Percentiles rank a stretch among this genome's conserved stretches.
These are phyloP conservation scores for Coemansia sp. DNA, from an alignment of 192 early-diverging fungal genomes.

Conservation along the genomic window DNA sequence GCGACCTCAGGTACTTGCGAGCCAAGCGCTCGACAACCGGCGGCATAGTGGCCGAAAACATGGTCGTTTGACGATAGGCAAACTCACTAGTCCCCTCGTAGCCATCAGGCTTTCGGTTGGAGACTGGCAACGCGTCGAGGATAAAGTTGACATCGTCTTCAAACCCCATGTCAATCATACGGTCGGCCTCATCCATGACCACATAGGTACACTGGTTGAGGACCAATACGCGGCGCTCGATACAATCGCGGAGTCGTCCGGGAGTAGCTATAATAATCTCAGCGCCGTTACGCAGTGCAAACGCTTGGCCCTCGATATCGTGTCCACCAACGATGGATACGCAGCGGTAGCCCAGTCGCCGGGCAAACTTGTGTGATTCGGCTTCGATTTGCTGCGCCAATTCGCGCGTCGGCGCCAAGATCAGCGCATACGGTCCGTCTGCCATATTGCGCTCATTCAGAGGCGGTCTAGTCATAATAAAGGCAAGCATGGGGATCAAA, in stretches of 20 bases:
- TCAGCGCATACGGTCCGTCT: slow-evolving; percentile 90
- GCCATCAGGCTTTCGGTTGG: slow-evolving; percentile 85
- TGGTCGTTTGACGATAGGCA: slow-evolving; percentile 91
- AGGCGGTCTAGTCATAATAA: slow-evolving; percentile 80
- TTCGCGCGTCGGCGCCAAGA: slow-evolving; percentile 97
- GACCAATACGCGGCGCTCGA: slow-evolving; percentile 88
- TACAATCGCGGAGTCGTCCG: slow-evolving; percentile 90
- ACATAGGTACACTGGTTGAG: slow-evolving; percentile 95
- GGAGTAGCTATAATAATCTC: slow-evolving; percentile 99
- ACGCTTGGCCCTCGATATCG: slow-evolving; percentile 85
- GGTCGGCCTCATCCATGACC: slow-evolving; percentile 99
- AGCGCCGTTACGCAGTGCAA: slow-evolving; percentile 87
- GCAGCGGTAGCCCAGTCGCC: slow-evolving; percentile 84
- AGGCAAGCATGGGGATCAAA: slow-evolving; percentile 93
- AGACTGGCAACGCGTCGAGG: slow-evolving; percentile 89
- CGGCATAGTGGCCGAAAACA: slow-evolving; percentile 99
- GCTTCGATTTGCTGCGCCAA: slow-evolving; percentile 96
- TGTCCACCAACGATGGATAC: slow-evolving; percentile 87
- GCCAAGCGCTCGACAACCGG: slow-evolving; percentile 92
- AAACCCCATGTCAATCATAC: slow-evolving; percentile 95
- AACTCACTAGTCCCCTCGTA: slow-evolving; percentile 58
- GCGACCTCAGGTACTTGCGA: slow-evolving; percentile 88
- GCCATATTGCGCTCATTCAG: slow-evolving; percentile 78
- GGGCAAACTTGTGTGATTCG: slow-evolving; percentile 90
- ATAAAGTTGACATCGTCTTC: slow-evolving; percentile 96